Base-by-base conservation (phyloP, 805 yeast species). In the Brettanomyces bruxellensis region DNA sequence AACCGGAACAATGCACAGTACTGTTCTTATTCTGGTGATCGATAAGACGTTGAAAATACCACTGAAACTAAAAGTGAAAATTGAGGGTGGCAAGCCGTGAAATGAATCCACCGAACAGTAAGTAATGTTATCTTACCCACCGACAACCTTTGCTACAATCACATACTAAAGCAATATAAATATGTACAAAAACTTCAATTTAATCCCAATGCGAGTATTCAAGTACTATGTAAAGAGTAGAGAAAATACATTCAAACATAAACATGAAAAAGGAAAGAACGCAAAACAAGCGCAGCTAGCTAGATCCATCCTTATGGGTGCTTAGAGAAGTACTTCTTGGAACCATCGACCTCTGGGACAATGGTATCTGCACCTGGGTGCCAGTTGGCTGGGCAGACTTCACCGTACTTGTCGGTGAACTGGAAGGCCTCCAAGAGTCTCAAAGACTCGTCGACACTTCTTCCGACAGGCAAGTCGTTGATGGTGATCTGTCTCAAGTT, bases 361-460 rank as follows among this genome's bases (percentile, higher is more conserved):
- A 89, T 88, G 70, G 95, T 86, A 66, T 86, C 95, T 52, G 86
- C 69, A 75, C 99, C 99, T 70, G 86, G 83, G 49, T 83, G 79
- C 99, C 99, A 91, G 95, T 91, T 93, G 68, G 98, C 97, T 64
- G 99, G 99, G 77, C 97, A 90, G 58, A 91, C 99, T 76, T 95
- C 96, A 75, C 99, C 99, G 82, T 93, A 77, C 78, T 87, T 86
- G 72, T 90, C 98, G 62, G 96, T 86, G 90, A 95, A 93, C 78
- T 91, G 96, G 96, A 93, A 93, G 60, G 97, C 99, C 69, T 93
- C 98, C 54, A 93, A 79, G 67, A 93, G 81, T 83, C 99, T 90
- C 67, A 88, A 78, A 57, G 97, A 85, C 81, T 93, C 99, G 57
- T 90, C 97, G 58, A 93, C 99, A 65, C 86, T 85, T 80, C 99